Evolutionary conservation across 2,329 filamentous ascomycete genomes (phyloP).

Genomic region (Colletotrichum noveboracense): DNA sequence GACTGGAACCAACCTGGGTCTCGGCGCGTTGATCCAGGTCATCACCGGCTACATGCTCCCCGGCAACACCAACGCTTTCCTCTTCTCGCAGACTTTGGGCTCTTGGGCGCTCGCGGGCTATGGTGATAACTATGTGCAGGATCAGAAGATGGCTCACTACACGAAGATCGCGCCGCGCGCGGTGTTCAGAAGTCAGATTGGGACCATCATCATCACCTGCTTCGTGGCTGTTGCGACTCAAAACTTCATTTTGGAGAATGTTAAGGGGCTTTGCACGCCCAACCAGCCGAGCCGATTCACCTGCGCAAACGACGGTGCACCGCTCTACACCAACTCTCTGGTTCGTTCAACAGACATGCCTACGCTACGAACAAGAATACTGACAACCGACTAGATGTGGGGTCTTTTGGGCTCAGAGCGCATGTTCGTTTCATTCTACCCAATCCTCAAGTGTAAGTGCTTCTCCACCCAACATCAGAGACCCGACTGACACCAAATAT

Average conservation of each 20-base stretch:
- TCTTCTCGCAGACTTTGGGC: conserved; percentile 23
- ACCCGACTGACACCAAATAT: rapidly evolving
- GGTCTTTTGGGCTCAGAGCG: conserved; percentile 31
- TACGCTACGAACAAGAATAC: background rate
- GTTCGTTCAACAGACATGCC: background rate
- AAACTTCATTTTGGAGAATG: conserved; percentile 45
- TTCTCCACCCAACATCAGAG: background rate
- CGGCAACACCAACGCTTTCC: conserved; percentile 36
- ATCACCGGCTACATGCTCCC: conserved; percentile 48
- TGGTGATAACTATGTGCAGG: conserved; percentile 41
- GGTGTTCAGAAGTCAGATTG: conserved; percentile 44
- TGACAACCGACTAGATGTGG: conserved; percentile 26
- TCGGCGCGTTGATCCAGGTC: conserved; percentile 47
- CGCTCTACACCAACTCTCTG: conserved; percentile 31
- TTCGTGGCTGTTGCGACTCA: conserved; percentile 46
- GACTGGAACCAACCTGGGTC: conserved; percentile 47
- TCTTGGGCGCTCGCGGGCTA: conserved; percentile 44
- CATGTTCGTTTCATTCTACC: conserved; percentile 47
- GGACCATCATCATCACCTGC: conserved; percentile 43
- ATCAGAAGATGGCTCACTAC: conserved; percentile 38
- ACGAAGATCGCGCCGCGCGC: conserved; percentile 36
- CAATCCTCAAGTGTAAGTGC: conserved; percentile 40
- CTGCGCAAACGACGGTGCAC: conserved; percentile 33
- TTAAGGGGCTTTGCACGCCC: conserved; percentile 35
- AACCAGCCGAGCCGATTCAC: conserved; percentile 37